Percentiles rank a stretch among this genome's conserved stretches.
Evolutionary conservation across 495 filamentous ascomycete species (phyloP).

Genomic region (Tuber melanosporum): DNA sequence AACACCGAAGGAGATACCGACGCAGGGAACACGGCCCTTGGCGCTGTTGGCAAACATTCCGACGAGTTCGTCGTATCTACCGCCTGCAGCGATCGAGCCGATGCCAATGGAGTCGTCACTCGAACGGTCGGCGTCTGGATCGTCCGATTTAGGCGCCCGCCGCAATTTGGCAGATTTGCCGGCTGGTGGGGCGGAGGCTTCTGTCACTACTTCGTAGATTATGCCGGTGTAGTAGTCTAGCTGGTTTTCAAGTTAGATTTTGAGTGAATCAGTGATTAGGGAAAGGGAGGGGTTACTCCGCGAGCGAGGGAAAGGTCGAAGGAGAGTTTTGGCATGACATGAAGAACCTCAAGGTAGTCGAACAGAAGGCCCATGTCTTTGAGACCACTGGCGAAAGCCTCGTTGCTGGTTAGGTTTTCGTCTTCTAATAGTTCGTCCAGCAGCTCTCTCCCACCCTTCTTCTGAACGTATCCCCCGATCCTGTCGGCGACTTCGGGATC

Average conservation of each 20-base stretch:
- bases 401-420: slow-evolving; percentile 58
- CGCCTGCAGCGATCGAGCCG: slow-evolving; percentile 81
- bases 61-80: slow-evolving; percentile 87
- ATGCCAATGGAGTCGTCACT: slow-evolving; percentile 77
- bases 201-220: slow-evolving; percentile 86
- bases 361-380: slow-evolving; percentile 77
- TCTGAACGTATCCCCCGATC: slow-evolving; percentile 73
- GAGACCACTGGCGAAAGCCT: slow-evolving; percentile 66
- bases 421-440: slow-evolving; percentile 59
- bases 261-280: neutral
- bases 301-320: slow-evolving; percentile 46
- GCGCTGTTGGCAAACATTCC: slow-evolving; percentile 66
- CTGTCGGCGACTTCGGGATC: slow-evolving; percentile 66
- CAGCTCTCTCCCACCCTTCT: slow-evolving; percentile 56
- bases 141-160: slow-evolving; percentile 56
- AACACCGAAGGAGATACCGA: slow-evolving; percentile 90
- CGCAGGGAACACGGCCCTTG: slow-evolving; percentile 80
- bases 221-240: slow-evolving; percentile 93
- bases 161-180: slow-evolving; percentile 45
- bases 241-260: neutral
- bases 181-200: slow-evolving; percentile 65
- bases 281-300: slow-evolving; percentile 13
- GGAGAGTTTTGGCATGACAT: slow-evolving; percentile 54
- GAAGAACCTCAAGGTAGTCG: slow-evolving; percentile 71
- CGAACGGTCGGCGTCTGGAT: slow-evolving; percentile 70